Conservation (phyloP, 805 yeast species). For the Barnettozyma californica region DNA sequence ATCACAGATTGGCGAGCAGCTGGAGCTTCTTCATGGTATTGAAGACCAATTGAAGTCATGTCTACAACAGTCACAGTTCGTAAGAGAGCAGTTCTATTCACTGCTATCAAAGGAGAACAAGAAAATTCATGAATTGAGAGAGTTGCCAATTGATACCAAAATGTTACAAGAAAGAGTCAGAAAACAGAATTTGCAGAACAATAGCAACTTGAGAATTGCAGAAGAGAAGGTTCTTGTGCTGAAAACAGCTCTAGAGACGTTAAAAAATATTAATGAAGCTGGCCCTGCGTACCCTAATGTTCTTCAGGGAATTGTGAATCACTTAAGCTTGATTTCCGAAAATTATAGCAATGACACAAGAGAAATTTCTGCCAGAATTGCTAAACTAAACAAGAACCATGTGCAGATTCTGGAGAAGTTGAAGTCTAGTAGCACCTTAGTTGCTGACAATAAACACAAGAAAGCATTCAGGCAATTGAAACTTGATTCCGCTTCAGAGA, state of each 20-base stretch:
- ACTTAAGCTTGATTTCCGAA: constrained; percentile 14
- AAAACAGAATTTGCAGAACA: constrained; percentile 6
- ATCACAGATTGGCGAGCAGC: constrained; percentile 2
- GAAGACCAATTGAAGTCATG: constrained; percentile 5
- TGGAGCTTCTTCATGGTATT: not conserved
- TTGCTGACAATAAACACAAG: constrained; percentile 4
- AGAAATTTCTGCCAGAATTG: constrained; percentile 15
- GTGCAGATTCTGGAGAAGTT: constrained; percentile 15
- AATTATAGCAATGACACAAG: constrained; percentile 18
- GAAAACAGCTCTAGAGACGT: constrained; percentile 13
- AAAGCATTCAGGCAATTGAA: constrained; percentile 16
- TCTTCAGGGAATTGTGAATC: constrained; percentile 14
- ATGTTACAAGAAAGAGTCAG: constrained; percentile 17
- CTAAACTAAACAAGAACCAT: constrained; percentile 19
- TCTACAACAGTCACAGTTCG: constrained; percentile 2
- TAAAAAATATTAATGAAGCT: constrained; percentile 8
- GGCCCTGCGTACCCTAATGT: constrained; percentile 10
- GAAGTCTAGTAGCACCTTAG: constrained; percentile 1
- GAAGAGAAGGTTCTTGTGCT: constrained; percentile 17
- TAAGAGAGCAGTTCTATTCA: constrained; percentile 9
- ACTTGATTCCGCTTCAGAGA: constrained; percentile 12
- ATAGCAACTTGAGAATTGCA: constrained; percentile 12
- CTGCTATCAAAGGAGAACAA: constrained; percentile 9
- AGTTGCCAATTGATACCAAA: constrained; percentile 16
- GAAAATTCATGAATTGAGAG: constrained; percentile 11